Evolutionary conservation across 2,329 filamentous ascomycete species (phyloP), one percentile per base, ranked within the genome.

Genomic region (Chrysoporthe cubensis): DNA sequence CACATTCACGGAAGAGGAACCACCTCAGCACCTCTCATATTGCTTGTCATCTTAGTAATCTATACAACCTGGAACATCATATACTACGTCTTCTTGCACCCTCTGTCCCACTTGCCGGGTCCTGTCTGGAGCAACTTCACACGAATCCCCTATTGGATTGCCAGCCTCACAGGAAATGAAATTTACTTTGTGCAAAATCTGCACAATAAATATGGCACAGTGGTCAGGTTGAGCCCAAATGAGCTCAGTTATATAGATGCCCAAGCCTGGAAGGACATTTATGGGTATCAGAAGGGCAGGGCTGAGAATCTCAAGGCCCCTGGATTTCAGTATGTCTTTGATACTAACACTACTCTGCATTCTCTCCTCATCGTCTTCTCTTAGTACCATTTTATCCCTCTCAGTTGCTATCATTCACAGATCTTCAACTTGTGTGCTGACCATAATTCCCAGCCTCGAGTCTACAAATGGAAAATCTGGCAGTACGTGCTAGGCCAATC

Each of bases 291-390:
- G 4, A 62, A 52, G 48, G 64, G 60, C 3, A 68, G 71, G 13
- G 62, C 71, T 9, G 71, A 74, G 16, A 72, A 74, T 44, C 65
- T 70, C 50, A 75, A 77, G 63, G 76, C 77, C 62, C 71, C 73
- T 56, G 68, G 42, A 44, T 72, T 42, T 59, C 63, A 42, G 70
- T 75, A 40, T 42, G 60, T 37, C 14, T 48, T 14, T 7, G 4
- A 21, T 4, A 34, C 48, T 18, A 3, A 37, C 2, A 1, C 18
- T 2, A 7, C 43, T 21, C 6, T 61, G 42, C 18, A 1, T n/a
- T 44, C 6, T 46, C 16, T 16, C 21, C 26, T 26, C 1, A 9
- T 32, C n/a, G 21, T 9, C 54, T 57, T 34, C 16, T 40, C 16
- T 34, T n/a, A n/a, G 6, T 32, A 54, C 26, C 11, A 1, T 0